Base-by-base conservation (phyloP, 1,284 basidiomycete genomes). In the Tylopilus sp. region DNA sequence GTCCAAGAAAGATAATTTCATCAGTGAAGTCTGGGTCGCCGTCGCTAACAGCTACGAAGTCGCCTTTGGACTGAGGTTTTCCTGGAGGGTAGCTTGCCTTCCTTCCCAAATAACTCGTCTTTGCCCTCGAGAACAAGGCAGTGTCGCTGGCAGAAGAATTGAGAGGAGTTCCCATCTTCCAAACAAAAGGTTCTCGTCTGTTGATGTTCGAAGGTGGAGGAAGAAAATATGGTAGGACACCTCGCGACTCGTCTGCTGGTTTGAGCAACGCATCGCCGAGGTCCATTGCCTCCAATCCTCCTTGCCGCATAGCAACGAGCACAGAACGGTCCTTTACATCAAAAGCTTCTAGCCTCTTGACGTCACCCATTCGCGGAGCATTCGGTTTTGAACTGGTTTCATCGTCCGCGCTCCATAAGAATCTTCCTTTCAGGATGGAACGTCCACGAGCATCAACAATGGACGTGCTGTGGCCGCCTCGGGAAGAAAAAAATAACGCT, bases 401-500 rank as follows among this genome's bases (percentile, higher is more conserved):
- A 7, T 81, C 81, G 46, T 89, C 85, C 1, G 73, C 62, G 50
- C 81, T 89, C 88, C 88, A 91, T 44, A 86, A 31, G 53, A 91
- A 83, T 45, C 82, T 80, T 29, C 84, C 83, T 58, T 88, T 87
- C 15, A 91, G 75, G 11, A 91, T 88, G 6, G 88, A 87, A 48
- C 86, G 75, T 29, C 90, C 90, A 20, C 88, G 80, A 21, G 84
- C 79, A 60, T 91, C 90, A 18, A 92, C 90, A 45, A 92, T 89
- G 4, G 85, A 77, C 0, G 88, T 92, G 56, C 87, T 88, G 59
- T 89, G 85, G 2, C 86, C 85, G 18, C 91, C 90, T 26, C 88
- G 82, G 17, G 88, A 87, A 18, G 89, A 91, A 65, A 82, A 92
- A 71, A 93, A 93, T 17, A 93, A 68, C 0, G 90, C 87, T 1